Evolutionary conservation across 2,329 filamentous ascomycete genomes (phyloP).

Genomic region (Pestalotiopsis sp.): DNA sequence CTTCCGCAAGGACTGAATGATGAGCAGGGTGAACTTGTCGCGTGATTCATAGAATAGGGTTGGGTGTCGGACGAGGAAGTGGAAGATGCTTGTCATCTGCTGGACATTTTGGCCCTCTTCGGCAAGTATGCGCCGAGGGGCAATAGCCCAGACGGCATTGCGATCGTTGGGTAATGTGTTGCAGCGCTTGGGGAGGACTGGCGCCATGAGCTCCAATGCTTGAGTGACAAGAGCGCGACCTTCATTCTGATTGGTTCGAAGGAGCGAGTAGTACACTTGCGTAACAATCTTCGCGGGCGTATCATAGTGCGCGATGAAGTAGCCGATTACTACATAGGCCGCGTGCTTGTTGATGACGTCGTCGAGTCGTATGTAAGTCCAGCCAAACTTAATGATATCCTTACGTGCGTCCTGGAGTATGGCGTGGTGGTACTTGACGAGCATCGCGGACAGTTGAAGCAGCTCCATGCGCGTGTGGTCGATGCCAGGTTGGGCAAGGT

Average conservation of each 20-base stretch:
- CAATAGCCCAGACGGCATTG: slow-evolving; percentile 85
- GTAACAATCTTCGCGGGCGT: slow-evolving; percentile 94
- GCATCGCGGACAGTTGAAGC: slow-evolving; percentile 88
- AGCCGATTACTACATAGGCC: slow-evolving; percentile 94
- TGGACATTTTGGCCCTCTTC: slow-evolving; percentile 95
- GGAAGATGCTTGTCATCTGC: slow-evolving; percentile 96
- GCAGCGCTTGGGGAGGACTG: slow-evolving; percentile 85
- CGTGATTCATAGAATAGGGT: slow-evolving; percentile 93
- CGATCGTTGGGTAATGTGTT: slow-evolving; percentile 68
- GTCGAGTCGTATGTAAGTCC: slow-evolving; percentile 98
- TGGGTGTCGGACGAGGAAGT: slow-evolving; percentile 91
- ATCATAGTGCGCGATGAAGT: slow-evolving; percentile 97
- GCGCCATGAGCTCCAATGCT: slow-evolving; percentile 92
- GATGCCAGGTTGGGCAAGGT: slow-evolving; percentile 81
- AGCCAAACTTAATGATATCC: slow-evolving; percentile 98
- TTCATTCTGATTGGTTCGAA: slow-evolving; percentile 94
- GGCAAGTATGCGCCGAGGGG: slow-evolving; percentile 85
- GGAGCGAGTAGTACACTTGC: slow-evolving; percentile 89
- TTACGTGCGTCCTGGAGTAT: slow-evolving; percentile 91
- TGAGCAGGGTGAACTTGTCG: slow-evolving; percentile 86
- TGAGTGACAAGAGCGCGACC: slow-evolving; percentile 91
- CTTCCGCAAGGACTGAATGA: slow-evolving; percentile 87
- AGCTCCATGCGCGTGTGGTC: slow-evolving; percentile 97
- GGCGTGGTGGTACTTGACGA: slow-evolving; percentile 91
- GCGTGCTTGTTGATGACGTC: slow-evolving; percentile 99